Base-by-base conservation (phyloP, 1,139 yeast species). In the Groenewaldozyma auringiensis region DNA sequence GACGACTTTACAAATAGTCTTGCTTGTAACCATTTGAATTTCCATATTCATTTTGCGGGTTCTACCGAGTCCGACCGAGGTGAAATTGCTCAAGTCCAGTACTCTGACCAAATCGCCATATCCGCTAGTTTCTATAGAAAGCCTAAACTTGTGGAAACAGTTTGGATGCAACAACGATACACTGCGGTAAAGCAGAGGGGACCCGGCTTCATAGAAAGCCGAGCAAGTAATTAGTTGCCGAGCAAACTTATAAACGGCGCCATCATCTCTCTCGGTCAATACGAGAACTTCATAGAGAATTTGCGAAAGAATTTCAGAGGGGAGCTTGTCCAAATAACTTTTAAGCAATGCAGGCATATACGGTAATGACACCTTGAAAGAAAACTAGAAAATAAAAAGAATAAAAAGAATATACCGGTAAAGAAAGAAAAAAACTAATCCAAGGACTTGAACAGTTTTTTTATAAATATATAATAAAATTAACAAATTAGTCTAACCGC, bases 41-140 rank as follows among this genome's bases (percentile, higher is more conserved):
- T 85, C 94, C 63, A 79, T 81, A 65, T 85, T 88, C 95, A 87
- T 87, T 54, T 83, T 76, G 6, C 86, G 86, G 0, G 96, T 84
- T 52, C 96, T 71, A 2, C 96, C 96, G 44, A 88, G 71, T 0
- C 96, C 96, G 44, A 89, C 82, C 1, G 94, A 83, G 0, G 96
- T 87, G 61, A 88, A 83, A 52, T 86, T 92, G 59, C 84, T 85
- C 59, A 88, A 88, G 66, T 88, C 96, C 57, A 88, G 74, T 49
- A 82, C 81, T 56, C 81, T 79, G 21, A 85, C 92, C 55, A 78
- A 77, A 48, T 74, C 72, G 4, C 95, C 88, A 76, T 71, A 50
- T 67, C 72, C 37, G 68, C 74, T 70, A 14, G 66, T 64, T 46
- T 69, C 66, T 41, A 86, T 69, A 47, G 85, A 79, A 43, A 66